These are phyloP conservation scores for Fusarium lateritium DNA, from an alignment of 2,329 filamentous ascomycete genomes.

Conservation along the genomic window DNA sequence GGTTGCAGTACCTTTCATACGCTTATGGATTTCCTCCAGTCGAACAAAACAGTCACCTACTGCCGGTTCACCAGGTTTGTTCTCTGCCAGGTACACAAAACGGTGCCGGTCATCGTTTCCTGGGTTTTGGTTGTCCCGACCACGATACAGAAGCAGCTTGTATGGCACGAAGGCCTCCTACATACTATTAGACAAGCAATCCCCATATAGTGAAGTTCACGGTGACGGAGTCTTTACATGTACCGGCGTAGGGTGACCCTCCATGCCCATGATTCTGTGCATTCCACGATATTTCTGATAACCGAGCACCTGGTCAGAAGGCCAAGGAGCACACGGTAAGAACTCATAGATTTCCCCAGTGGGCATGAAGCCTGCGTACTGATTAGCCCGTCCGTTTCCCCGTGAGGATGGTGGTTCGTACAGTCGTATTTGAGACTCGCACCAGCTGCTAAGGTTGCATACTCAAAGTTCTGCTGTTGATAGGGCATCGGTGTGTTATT, in stretches of 20 bases:
- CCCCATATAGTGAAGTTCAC: too few relatives aligned
- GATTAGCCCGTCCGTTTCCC: fast-evolving
- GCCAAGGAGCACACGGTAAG: not conserved
- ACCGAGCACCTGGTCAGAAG: not conserved
- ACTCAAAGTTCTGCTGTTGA: not conserved
- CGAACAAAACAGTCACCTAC: not conserved
- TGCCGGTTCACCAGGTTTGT: fast-evolving
- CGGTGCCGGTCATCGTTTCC: fast-evolving
- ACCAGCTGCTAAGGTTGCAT: not conserved
- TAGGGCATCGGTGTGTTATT: not conserved
- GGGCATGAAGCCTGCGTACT: not conserved
- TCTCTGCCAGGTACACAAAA: not conserved
- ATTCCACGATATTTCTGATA: not conserved
- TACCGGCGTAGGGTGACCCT: not conserved
- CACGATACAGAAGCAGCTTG: not conserved
- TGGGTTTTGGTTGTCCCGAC: fast-evolving
- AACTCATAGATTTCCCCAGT: not conserved
- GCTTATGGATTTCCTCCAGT: not conserved
- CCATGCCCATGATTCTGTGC: not conserved
- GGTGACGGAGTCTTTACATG: too few relatives aligned
- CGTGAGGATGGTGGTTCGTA: not conserved
- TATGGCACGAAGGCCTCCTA: fast-evolving
- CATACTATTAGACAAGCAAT: not conserved
- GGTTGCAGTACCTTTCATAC: not conserved
- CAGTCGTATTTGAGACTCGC: not conserved